A percentile compares a stretch with the other conserved stretches of the same genome.
These are phyloP conservation scores for Penicillium glabrum DNA, from an alignment of 2,329 filamentous ascomycete species.

Conservation along the genomic window DNA sequence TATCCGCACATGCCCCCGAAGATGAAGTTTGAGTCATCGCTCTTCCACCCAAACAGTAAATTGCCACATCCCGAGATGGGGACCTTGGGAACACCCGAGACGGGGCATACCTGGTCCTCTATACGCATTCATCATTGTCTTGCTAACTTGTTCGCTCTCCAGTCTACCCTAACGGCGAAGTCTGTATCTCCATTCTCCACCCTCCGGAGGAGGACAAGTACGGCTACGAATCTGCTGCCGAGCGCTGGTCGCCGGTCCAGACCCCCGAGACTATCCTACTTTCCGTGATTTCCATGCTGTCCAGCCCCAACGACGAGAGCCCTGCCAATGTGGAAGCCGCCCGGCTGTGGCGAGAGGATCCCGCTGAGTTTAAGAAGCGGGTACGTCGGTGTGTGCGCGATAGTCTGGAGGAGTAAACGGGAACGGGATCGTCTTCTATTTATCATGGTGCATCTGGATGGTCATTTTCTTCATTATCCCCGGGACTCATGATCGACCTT, in stretches of 20 bases:
- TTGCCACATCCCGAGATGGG: conserved; percentile 8
- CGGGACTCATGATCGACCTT: neutral
- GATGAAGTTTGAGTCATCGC: conserved; percentile 79
- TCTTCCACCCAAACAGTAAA: conserved; percentile 89
- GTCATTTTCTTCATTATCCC: conserved; percentile 8
- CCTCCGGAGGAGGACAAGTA: conserved; percentile 91
- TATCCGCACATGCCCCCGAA: conserved; percentile 88
- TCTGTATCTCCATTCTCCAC: conserved; percentile 97
- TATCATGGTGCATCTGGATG: conserved; percentile 7
- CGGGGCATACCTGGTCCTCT: neutral
- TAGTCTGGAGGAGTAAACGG: conserved; percentile 65
- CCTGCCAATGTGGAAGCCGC: conserved; percentile 95
- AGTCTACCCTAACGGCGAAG: conserved; percentile 80
- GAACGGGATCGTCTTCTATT: conserved; percentile 11
- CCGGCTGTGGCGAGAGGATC: conserved; percentile 79
- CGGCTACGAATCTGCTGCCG: conserved; percentile 85
- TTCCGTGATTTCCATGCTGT: conserved; percentile 87
- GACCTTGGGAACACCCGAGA: neutral
- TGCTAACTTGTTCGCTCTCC: neutral
- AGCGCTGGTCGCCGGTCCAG: conserved; percentile 94
- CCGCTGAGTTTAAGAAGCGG: conserved; percentile 72
- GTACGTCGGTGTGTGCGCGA: conserved; percentile 78
- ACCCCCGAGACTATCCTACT: conserved; percentile 92
- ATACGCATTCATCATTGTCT: neutral
- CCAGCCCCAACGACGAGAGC: conserved; percentile 91